phyloP scores from a whole-genome alignment of 345 rosid species.

The Aethionema arabicum region DNA sequence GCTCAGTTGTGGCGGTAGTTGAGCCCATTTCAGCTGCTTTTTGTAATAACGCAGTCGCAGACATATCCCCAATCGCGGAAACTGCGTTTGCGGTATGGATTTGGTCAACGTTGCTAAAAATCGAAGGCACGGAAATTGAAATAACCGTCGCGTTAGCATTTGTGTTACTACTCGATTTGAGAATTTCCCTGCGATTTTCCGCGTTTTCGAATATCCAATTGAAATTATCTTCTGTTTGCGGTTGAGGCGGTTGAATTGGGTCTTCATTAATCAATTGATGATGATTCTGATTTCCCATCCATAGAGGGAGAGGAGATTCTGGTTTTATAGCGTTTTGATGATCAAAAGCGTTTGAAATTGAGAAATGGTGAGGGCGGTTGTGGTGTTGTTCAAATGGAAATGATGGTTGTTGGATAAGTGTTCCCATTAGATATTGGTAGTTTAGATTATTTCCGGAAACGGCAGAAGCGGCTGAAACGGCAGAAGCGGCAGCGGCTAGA shows the following conservation, averaged over 20 bases:
- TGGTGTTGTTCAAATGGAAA: conserved; percentile 45
- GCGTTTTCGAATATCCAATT: conserved; percentile 33
- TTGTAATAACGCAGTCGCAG: conserved; percentile 92
- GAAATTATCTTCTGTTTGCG: conserved; percentile 22
- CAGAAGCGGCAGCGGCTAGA: conserved; percentile 23
- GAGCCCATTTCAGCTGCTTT: conserved; percentile 91
- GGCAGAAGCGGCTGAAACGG: too few relatives aligned
- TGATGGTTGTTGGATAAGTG: conserved; percentile 42
- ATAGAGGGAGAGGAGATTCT: conserved; percentile 27
- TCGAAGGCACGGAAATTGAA: conserved; percentile 58
- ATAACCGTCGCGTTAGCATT: conserved; percentile 33
- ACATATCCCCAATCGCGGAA: conserved; percentile 53
- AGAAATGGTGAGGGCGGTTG: conserved; percentile 32
- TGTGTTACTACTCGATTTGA: conserved; percentile 29
- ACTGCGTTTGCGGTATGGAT: conserved; percentile 34
- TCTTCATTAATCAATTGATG: conserved; percentile 31
- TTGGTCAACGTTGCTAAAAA: conserved; percentile 56
- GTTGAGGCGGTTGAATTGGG: conserved; percentile 13
- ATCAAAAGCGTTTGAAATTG: conserved; percentile 42
- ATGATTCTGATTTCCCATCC: conserved; percentile 42
- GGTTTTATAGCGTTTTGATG: conserved; percentile 39
- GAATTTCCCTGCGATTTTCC: conserved; percentile 28
- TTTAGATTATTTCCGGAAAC: conserved; percentile 26
- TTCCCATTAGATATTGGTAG: conserved; percentile 62
- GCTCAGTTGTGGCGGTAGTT: conserved; percentile 41